phyloP scores from a whole-genome alignment of 2,329 filamentous ascomycete genomes.

The Parastagonospora avenae region DNA sequence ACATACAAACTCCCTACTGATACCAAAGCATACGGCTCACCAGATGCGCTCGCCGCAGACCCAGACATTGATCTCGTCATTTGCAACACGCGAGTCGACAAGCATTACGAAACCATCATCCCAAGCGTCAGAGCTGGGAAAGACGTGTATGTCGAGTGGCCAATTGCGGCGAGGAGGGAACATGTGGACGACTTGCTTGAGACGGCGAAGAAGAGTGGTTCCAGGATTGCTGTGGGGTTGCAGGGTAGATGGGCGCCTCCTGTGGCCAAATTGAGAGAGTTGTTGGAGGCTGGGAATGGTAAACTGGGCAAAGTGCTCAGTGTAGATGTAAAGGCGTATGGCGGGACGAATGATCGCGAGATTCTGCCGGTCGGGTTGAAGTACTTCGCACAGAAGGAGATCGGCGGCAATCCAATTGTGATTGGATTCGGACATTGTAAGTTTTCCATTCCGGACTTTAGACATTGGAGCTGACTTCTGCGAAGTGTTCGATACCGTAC shows the following conservation, averaged over 20 bases:
- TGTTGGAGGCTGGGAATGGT: constrained; percentile 45
- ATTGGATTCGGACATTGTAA: constrained; percentile 38
- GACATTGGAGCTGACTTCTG: neutral
- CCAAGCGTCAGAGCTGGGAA: constrained; percentile 61
- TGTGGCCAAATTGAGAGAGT: constrained; percentile 48
- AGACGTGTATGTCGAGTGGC: constrained; percentile 58
- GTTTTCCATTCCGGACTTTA: constrained; percentile 45
- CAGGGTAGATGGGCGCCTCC: constrained; percentile 52
- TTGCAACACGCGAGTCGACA: constrained; percentile 60
- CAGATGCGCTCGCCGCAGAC: constrained; percentile 51
- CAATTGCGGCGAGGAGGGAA: constrained; percentile 45
- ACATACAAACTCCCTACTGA: constrained; percentile 43
- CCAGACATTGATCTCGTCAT: constrained; percentile 51
- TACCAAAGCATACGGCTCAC: constrained; percentile 53
- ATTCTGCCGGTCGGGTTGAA: constrained; percentile 13
- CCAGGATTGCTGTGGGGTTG: constrained; percentile 54
- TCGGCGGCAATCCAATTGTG: constrained; percentile 20
- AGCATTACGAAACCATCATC: constrained; percentile 54
- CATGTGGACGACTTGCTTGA: constrained; percentile 50
- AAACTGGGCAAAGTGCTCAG: constrained; percentile 51
- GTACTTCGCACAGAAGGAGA: constrained; percentile 19
- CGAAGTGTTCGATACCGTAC: constrained; percentile 21
- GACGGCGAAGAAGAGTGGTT: constrained; percentile 47
- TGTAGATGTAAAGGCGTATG: constrained; percentile 27
- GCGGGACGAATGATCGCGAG: constrained; percentile 22